These are phyloP conservation scores for Psilocybe cubensis DNA, from an alignment of 768 basidiomycete genomes.

Conservation along the genomic window DNA sequence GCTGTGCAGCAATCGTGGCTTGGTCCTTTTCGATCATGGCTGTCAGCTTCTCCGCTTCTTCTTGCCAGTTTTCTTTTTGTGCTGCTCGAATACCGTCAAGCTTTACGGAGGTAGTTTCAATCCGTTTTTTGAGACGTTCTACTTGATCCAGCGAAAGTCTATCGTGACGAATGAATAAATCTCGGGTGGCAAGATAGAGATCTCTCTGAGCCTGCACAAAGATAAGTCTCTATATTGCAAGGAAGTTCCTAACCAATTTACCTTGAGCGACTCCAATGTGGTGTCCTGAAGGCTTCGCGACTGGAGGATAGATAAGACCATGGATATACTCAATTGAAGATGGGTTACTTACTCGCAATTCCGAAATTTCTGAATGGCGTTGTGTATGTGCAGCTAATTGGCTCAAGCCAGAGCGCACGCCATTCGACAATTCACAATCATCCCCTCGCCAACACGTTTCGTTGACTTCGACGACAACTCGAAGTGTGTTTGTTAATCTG, in stretches of 20 bases:
- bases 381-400: constrained; percentile 71
- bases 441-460: constrained; percentile 85
- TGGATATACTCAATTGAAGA: not conserved
- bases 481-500: constrained; percentile 80
- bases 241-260: constrained; percentile 26
- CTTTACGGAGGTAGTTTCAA: constrained; percentile 76
- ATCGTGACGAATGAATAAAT: constrained; percentile 86
- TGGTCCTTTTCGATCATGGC: constrained; percentile 85
- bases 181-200: constrained; percentile 84
- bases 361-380: constrained; percentile 73
- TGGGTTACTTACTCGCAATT: constrained; percentile 62
- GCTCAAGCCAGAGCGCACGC: constrained; percentile 72
- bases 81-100: constrained; percentile 72
- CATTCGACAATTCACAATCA: constrained; percentile 78
- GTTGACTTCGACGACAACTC: constrained; percentile 77
- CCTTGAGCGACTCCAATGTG: constrained; percentile 81
- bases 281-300: constrained; percentile 64
- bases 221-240: not conserved
- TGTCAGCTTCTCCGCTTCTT: constrained; percentile 79
- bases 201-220: constrained; percentile 57
- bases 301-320: constrained; percentile 36
- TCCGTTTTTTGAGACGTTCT: constrained; percentile 84
- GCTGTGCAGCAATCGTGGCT: constrained; percentile 70
- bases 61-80: constrained; percentile 84
- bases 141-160: constrained; percentile 89